Evolutionary conservation across 768 basidiomycete genomes (phyloP).

Genomic region (Boletus coccyginus): DNA sequence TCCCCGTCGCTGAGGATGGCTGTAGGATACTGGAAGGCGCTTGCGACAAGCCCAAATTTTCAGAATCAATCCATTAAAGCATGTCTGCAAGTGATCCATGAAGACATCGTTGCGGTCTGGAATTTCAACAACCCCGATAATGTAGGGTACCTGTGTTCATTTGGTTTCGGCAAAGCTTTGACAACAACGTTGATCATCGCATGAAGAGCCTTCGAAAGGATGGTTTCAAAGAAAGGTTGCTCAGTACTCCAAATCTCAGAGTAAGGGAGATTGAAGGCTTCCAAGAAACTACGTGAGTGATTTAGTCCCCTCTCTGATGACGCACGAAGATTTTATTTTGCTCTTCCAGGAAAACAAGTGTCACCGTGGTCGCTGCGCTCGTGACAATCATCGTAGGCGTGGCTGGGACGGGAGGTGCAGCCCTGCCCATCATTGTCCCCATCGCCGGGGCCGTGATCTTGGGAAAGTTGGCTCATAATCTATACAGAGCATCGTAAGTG

Average conservation of each 20-base stretch:
- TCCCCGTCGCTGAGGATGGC: background rate
- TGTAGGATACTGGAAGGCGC: background rate
- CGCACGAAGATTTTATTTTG: too few relatives aligned
- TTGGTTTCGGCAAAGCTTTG: background rate
- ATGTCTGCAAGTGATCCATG: background rate
- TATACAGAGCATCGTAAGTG: background rate
- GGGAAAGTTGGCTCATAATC: background rate
- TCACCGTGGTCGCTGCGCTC: background rate
- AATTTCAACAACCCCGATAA: background rate
- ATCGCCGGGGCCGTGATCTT: background rate
- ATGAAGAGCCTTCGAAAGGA: background rate
- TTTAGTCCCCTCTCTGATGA: too few relatives aligned
- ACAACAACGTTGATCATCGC: background rate
- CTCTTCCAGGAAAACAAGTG: background rate
- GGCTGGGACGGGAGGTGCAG: background rate
- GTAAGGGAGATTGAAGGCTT: background rate
- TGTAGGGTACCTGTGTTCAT: background rate
- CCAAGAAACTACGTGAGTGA: background rate
- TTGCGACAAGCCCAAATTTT: background rate
- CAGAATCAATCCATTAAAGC: background rate
- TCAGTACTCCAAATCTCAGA: background rate
- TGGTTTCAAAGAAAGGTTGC: background rate
- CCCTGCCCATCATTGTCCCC: background rate
- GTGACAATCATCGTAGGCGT: background rate
- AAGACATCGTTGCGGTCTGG: background rate